Conservation (phyloP, 108 stramenopile genomes). For the Fragilaria crotonensis region DNA sequence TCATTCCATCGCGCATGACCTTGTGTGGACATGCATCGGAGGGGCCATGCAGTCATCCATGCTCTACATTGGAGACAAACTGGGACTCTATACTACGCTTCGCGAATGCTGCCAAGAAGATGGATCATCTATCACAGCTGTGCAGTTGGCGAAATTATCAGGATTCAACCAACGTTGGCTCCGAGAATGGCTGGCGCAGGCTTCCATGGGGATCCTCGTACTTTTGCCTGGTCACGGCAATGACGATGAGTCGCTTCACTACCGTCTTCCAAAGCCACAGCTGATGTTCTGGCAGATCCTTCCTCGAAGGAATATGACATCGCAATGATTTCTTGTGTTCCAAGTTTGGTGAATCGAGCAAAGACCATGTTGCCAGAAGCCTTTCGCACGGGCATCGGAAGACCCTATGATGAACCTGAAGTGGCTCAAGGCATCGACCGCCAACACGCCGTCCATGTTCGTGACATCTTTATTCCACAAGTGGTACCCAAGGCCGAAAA, state of each 20-base stretch:
- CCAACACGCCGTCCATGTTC: slow-evolving; percentile 7
- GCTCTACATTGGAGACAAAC: slow-evolving; percentile 11
- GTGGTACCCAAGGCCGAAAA: slow-evolving; percentile 4
- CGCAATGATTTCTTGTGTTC: slow-evolving; percentile 2
- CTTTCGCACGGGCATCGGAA: slow-evolving; percentile 12
- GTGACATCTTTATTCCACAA: slow-evolving; percentile 10
- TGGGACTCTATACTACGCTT: slow-evolving; percentile 7
- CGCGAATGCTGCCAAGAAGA: slow-evolving; percentile 2
- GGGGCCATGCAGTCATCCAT: slow-evolving; percentile 13
- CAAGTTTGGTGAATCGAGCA: slow-evolving; percentile 14
- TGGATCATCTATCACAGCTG: slow-evolving; percentile 13
- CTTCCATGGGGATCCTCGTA: too few species aligned
- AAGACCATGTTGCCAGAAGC: slow-evolving; percentile 19
- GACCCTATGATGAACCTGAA: slow-evolving; percentile 14
- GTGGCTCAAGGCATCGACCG: slow-evolving; percentile 12
- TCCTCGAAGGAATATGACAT: slow-evolving; percentile 8
- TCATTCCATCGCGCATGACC: slow-evolving; percentile 6
- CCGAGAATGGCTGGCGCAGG: too few species aligned
- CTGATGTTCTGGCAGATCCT: slow-evolving; percentile 13
- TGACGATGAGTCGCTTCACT: slow-evolving; percentile 8
- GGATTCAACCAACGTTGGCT: too few species aligned
- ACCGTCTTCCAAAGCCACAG: slow-evolving; percentile 11
- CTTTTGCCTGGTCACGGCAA: slow-evolving; percentile 13
- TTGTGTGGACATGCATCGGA: slow-evolving; percentile 12
- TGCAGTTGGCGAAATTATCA: slow-evolving; percentile 8